These are phyloP conservation scores for Colletotrichum costaricense DNA, from an alignment of 2,329 filamentous ascomycete genomes.

Conservation along the genomic window DNA sequence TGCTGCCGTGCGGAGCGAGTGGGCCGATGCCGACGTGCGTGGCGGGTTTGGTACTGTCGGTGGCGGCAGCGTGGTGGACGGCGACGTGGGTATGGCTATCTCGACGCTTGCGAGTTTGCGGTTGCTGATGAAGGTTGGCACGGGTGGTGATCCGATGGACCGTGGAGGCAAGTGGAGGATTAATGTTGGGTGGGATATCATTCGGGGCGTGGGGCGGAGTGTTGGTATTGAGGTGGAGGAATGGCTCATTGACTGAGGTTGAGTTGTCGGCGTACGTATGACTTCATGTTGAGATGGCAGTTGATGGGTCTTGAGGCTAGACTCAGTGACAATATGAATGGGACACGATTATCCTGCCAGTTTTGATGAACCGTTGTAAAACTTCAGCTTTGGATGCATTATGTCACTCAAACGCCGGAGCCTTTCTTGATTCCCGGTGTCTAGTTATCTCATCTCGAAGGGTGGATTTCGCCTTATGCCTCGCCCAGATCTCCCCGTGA, in stretches of 20 bases:
- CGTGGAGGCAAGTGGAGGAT: slow-evolving; percentile 80
- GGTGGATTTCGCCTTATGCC: not conserved
- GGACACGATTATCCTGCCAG: not conserved
- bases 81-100: slow-evolving; percentile 72
- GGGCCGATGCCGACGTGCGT: slow-evolving; percentile 48
- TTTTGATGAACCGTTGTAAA: not conserved
- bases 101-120: slow-evolving; percentile 79
- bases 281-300: not conserved
- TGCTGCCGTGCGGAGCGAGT: slow-evolving; percentile 70
- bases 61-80: slow-evolving; percentile 52
- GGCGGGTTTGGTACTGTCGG: slow-evolving; percentile 48
- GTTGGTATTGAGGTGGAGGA: slow-evolving; percentile 84
- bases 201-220: slow-evolving; percentile 75
- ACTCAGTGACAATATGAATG: not conserved
- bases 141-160: slow-evolving; percentile 73
- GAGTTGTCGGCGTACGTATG: no score
- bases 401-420: not conserved
- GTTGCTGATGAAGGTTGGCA: slow-evolving; percentile 74
- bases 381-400: accelerated
- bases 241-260: slow-evolving; percentile 73
- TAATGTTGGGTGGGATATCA: slow-evolving; percentile 82
- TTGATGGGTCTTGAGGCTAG: not conserved
- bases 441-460: not conserved
- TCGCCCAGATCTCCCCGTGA: not conserved
- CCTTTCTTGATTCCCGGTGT: not conserved